Evolutionary conservation across 306 rosid species (phyloP), one percentile per base, ranked within the genome.

Genomic region (Fragaria vesca): DNA sequence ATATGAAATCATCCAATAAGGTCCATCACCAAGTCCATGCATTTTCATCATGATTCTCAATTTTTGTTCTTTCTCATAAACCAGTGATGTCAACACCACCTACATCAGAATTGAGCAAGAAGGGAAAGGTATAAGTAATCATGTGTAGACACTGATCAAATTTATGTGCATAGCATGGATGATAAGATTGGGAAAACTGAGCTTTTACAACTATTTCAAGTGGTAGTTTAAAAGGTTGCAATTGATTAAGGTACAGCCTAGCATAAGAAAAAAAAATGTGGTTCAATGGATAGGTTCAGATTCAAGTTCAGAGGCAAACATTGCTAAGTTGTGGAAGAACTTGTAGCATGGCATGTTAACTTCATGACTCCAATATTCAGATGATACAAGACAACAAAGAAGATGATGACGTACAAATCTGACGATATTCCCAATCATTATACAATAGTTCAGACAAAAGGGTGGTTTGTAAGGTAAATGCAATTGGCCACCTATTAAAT

Each of bases 31-130:
- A 72, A 94, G 98, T 77, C 98, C 98, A 12, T 94, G 98, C 98
- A 94, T 94, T 87, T 92, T 94, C 98, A 94, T 94, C 98, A 94
- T 94, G 87, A 94, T 92, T 90, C 97, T 90, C 80, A 94, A 79
- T 68, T 83, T 92, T 70, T 92, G 90, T 78, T 90, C 87, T 78
- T 86, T 94, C 88, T 94, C 98, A 68, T 94, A 94, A 15, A 92
- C 97, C 79, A 94, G 82, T 1, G 98, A 77, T 50, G 91, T 81
- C 73, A 94, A 77, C 43, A 80, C 82, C 81, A 94, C 90, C 98
- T 94, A 69, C 66, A 76, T 72, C 68, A 73, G 42, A 73, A 26
- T 38, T 21, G 57, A 32, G 69, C 12, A 60, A 40, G 66, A 54
- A 74, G 18, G 18, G 69, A 36, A 60, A 74, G 34, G 17, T 2